Percentiles rank a stretch among this genome's conserved stretches.
Conservation (phyloP, 805 yeast genomes). For the Zygoascus tannicola region DNA sequence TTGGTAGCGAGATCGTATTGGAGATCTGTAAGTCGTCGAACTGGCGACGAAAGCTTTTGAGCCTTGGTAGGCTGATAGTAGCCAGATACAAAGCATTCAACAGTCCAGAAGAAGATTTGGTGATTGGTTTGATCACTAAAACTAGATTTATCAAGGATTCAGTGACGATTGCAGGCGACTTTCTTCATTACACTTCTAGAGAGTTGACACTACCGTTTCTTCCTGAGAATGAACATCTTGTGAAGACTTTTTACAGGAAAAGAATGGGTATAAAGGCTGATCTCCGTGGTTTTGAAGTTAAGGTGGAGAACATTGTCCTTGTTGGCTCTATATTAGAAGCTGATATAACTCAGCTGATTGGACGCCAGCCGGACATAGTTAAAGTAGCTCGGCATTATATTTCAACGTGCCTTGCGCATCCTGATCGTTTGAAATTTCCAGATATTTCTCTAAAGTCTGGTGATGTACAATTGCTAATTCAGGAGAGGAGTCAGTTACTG, state of each 20-base stretch:
- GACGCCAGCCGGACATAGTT: background rate
- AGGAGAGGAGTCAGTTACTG: conserved; percentile 31
- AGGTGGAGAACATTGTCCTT: background rate
- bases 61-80: conserved; percentile 47
- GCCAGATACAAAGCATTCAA: background rate
- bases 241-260: background rate
- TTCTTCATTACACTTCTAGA: background rate
- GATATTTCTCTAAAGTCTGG: conserved; percentile 22
- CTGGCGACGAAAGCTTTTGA: conserved; percentile 37
- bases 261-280: background rate
- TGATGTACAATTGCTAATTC: conserved; percentile 30
- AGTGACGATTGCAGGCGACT: background rate
- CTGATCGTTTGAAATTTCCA: background rate
- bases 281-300: background rate
- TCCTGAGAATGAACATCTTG: background rate
- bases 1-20: conserved; percentile 39
- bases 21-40: conserved; percentile 41
- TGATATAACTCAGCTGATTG: background rate
- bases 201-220: background rate
- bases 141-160: background rate
- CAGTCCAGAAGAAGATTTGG: background rate
- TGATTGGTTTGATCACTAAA: background rate
- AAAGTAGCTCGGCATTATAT: background rate
- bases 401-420: background rate
- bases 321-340: background rate